Evolutionary conservation across 495 filamentous ascomycete genomes (phyloP), one percentile per base, ranked within the genome.

Genomic region (Aeminium ludgeri): DNA sequence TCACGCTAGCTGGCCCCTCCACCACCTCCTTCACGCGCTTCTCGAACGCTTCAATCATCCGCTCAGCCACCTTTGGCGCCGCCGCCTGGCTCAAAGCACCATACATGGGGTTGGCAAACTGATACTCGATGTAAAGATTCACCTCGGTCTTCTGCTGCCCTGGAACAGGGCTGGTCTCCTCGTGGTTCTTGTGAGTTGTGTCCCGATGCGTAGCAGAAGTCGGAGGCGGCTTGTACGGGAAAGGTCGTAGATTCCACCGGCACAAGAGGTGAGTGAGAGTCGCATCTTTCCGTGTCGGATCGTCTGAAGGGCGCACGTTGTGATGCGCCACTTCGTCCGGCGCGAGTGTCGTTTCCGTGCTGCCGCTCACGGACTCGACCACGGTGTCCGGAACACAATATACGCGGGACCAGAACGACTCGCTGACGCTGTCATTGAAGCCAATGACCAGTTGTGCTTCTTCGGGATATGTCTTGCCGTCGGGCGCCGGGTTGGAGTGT

Each of bases 11-110:
- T 17, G 49, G 49, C 12, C 41, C 45, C 41, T 53, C 43, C 10
- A 47, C 36, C 20, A 78, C 35, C 49, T 69, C 64, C 61, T 65
- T 63, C 30, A 82, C 81, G 55, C 82, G 66, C 64, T 68, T 69
- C 66, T 93, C 86, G 68, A 96, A 97, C 20, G 89, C 89, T 62
- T 80, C 74, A 52, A 97, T 78, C 86, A 97, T 89, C 38, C 80
- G 64, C 10, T 69, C 72, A 18, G 81, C 87, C 52, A 94, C 78
- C 61, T 80, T 82, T 31, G 81, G 82, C 52, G 81, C 82, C 33
- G 86, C 70, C 19, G 78, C 78, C 38, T 74, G 64, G 59, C 84
- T 87, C 50, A 93, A 59, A 17, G 74, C 72, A 41, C 70, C 75
- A 67, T 94, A 86, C 49, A 86, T 56, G 38, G 86, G 80, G 63